Percentiles rank a stretch among this genome's conserved stretches.
These are phyloP conservation scores for Herpetomonas tarakana DNA, from an alignment of 208 protist species.

Conservation along the genomic window DNA sequence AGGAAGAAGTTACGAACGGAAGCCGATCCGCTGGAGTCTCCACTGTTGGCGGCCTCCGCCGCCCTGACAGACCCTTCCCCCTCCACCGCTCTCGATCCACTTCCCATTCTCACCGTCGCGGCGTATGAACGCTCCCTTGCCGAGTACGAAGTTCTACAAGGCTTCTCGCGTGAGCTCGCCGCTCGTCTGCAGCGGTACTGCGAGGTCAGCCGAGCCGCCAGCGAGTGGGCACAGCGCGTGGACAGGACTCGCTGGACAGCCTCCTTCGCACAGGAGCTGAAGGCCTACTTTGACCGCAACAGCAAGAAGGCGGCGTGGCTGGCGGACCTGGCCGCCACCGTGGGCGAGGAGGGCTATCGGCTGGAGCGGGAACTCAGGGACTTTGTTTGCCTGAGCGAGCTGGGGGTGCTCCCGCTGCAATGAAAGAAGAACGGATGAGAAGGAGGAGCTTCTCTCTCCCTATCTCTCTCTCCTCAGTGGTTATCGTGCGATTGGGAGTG, in stretches of 20 bases:
- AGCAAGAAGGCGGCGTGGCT: slow-evolving; percentile 10
- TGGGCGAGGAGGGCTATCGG: slow-evolving; percentile 32
- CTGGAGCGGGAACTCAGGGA: slow-evolving; percentile 25
- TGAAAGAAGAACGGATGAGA: no score
- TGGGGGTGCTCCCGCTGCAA: slow-evolving; percentile 7
- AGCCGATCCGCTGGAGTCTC: no score
- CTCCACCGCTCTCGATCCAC: not conserved
- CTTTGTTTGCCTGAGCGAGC: slow-evolving; percentile 7
- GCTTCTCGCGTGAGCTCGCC: not conserved
- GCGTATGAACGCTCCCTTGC: not conserved
- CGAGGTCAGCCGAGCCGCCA: slow-evolving; percentile 18
- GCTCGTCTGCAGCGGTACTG: not conserved
- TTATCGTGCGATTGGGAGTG: no score
- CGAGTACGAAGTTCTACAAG: not conserved
- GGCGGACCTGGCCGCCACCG: slow-evolving; percentile 9
- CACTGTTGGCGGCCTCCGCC: no score
- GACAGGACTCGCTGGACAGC: slow-evolving; percentile 11
- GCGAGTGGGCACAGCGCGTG: slow-evolving; percentile 16
- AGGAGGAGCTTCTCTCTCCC: no score
- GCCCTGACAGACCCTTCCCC: no score
- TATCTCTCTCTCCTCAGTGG: no score
- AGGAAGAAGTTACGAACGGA: not conserved
- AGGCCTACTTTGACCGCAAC: slow-evolving; percentile 21
- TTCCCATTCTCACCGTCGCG: not conserved
- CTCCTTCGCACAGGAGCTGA: slow-evolving; percentile 15